Evolutionary conservation across 495 filamentous ascomycete species (phyloP).

Genomic region (Neurospora cerealis): DNA sequence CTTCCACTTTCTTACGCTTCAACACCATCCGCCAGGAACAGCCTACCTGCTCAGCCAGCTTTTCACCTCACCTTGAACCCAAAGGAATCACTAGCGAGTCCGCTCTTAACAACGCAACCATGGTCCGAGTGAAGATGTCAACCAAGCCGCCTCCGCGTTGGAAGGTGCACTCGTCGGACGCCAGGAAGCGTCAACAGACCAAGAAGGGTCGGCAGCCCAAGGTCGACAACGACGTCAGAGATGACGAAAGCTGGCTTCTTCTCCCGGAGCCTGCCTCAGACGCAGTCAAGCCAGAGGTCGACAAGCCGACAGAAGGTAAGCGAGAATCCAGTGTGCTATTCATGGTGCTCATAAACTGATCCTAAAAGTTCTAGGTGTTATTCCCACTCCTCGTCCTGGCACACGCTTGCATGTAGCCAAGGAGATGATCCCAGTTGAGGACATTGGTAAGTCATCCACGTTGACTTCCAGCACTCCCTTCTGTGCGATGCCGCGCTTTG

Average conservation of each 20-base stretch:
- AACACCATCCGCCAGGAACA: not conserved
- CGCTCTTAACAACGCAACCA: not conserved
- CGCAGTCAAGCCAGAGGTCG: not conserved
- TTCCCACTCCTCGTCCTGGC: not conserved
- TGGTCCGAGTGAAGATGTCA: not conserved
- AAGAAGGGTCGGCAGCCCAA: not conserved
- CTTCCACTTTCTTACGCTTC: not conserved
- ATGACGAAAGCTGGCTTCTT: not conserved
- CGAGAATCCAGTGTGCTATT: not conserved
- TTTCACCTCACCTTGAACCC: not conserved
- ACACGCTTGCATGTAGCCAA: not conserved
- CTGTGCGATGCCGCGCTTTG: not conserved
- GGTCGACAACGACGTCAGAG: not conserved
- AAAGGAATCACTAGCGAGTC: not conserved
- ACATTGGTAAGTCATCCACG: not conserved
- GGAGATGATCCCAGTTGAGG: not conserved
- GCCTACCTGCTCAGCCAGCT: not conserved
- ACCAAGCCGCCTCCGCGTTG: not conserved
- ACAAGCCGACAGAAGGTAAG: not conserved
- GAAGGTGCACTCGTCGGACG: not conserved
- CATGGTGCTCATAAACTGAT: not conserved
- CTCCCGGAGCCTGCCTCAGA: not conserved
- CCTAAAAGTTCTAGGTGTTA: not conserved
- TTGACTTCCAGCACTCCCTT: not conserved
- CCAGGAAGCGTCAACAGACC: not conserved